Evolutionary conservation across 768 basidiomycete genomes (phyloP).

Genomic region (Tricholoma terreum): DNA sequence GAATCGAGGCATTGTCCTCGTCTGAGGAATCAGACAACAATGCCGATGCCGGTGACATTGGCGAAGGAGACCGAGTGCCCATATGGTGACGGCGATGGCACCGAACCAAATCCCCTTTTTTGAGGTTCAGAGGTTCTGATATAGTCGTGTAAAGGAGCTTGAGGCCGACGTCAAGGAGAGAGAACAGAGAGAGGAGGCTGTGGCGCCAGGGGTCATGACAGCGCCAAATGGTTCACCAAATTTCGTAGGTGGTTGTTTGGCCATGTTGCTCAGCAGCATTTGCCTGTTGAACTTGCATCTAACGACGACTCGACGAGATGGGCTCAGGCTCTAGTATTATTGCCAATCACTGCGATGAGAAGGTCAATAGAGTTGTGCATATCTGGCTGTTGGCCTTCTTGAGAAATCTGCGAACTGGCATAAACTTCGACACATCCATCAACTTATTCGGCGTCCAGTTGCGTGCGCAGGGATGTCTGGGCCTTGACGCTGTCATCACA

Average conservation of each 20-base stretch:
- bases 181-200: background rate
- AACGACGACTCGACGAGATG: too few relatives aligned
- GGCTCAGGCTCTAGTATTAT: too few relatives aligned
- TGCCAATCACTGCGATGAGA: too few relatives aligned
- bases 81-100: background rate
- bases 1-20: slow-evolving; percentile 20
- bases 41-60: slow-evolving; percentile 32
- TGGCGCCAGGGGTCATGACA: background rate
- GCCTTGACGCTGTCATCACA: too few relatives aligned
- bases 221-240: background rate
- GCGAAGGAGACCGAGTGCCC: slow-evolving; percentile 30
- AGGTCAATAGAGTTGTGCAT: too few relatives aligned
- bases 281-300: too few relatives aligned
- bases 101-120: background rate
- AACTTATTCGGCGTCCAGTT: too few relatives aligned
- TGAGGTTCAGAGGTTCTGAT: background rate
- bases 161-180: background rate
- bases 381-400: too few relatives aligned
- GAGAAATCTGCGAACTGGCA: too few relatives aligned
- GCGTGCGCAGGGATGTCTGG: too few relatives aligned
- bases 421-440: too few relatives aligned
- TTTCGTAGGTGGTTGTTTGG: background rate
- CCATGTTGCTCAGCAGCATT: background rate
- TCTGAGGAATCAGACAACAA: slow-evolving; percentile 33
- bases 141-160: background rate